Base-by-base conservation (phyloP, 768 basidiomycete species). In the Mycena amicta region DNA sequence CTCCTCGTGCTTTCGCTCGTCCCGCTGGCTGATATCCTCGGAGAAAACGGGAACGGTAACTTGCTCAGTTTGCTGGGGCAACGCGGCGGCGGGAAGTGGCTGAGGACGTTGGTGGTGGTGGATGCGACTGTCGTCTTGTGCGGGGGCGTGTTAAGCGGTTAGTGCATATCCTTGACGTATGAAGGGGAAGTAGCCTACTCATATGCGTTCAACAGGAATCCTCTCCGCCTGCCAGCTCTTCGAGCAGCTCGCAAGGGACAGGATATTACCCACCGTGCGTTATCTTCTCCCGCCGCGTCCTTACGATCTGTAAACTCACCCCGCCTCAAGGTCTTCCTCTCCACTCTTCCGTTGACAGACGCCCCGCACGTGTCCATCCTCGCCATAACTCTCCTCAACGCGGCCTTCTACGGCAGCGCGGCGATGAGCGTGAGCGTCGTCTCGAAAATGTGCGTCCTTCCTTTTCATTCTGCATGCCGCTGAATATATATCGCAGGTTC, bases 51-150 rank as follows among this genome's bases (percentile, higher is more conserved):
- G 13, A 49, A 29, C 8, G 85, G 82, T 12, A 90, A 91, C 64
- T 77, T 90, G 1, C 77, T 92, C 11, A 85, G 85, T 61, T 62
- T 83, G n/a, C 74, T 92, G 5, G 88, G 87, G 0, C 71, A 87
- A 63, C 4, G 23, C 13, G 86, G 76, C 75, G 1, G 85, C 80
- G 0, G 86, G 87, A 72, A 67, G 15, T 90, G 87, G 87, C 66
- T 92, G 23, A 74, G 87, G 16, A 77, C 76, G 13, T 83, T 82
- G 77, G 74, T 89, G 12, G 87, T 84, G 1, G 77, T 83, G 0
- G 89, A 92, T 62, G 87, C 88, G 3, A 77, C 86, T 45, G 68
- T 88, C n/a, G 89, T 90, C 15, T 77, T 92, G 2, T 87, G 84
- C 55, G 89, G 87, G 1, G 88, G 88, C 1, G 84, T 90, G 26